Percentiles rank a stretch among this genome's conserved stretches.
Evolutionary conservation across 805 yeast species (phyloP).

Genomic region (Barnettozyma sucrosica): DNA sequence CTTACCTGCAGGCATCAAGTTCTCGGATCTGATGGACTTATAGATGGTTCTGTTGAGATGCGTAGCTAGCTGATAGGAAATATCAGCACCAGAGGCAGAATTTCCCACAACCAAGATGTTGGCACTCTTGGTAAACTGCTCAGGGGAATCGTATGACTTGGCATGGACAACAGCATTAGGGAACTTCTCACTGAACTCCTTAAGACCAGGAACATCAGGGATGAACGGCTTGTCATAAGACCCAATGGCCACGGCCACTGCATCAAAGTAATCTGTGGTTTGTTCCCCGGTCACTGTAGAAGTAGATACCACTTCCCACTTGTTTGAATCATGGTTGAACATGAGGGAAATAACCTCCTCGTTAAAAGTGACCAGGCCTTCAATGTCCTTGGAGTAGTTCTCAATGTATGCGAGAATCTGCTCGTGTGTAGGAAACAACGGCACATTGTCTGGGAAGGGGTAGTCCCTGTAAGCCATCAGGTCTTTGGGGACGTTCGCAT

Average conservation of each 20-base stretch:
- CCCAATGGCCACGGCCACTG: conserved; percentile 59
- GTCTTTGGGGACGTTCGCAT: conserved; percentile 60
- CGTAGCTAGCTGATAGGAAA: conserved; percentile 54
- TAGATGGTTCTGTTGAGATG: conserved; percentile 36
- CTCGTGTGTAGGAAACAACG: conserved; percentile 51
- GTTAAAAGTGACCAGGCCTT: conserved; percentile 36
- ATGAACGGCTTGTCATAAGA: conserved; percentile 55
- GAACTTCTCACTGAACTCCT: conserved; percentile 36
- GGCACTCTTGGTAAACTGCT: conserved; percentile 33
- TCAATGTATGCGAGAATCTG: conserved; percentile 60
- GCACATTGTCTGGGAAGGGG: conserved; percentile 42
- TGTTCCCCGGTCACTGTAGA: conserved; percentile 22
- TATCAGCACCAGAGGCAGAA: conserved; percentile 72
- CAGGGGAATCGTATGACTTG: conserved; percentile 45
- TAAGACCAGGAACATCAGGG: conserved; percentile 52
- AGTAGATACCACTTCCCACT: conserved; percentile 41
- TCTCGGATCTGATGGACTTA: conserved; percentile 45
- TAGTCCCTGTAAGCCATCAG: conserved; percentile 60
- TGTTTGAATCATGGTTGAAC: conserved; percentile 16
- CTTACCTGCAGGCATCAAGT: conserved; percentile 38
- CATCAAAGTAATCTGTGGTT: conserved; percentile 42
- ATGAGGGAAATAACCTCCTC: conserved; percentile 41
- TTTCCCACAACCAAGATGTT: conserved; percentile 66
- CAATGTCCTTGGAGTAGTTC: conserved; percentile 44
- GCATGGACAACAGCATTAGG: conserved; percentile 54